Percentiles rank a stretch among this genome's conserved stretches.
Evolutionary conservation across 2,329 filamentous ascomycete species (phyloP).

Genomic region (Colletotrichum navitas): DNA sequence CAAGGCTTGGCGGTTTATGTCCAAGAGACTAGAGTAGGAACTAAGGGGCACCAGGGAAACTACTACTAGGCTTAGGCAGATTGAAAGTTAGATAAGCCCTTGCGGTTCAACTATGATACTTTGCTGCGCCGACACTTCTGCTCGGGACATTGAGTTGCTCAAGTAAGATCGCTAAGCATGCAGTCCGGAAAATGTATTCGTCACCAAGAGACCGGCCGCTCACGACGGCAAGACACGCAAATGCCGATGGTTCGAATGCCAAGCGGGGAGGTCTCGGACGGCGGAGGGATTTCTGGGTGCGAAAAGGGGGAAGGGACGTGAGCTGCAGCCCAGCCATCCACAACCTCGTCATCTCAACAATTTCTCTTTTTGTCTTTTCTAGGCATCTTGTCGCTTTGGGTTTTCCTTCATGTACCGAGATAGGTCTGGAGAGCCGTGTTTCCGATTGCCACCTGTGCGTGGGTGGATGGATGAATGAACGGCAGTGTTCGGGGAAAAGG

Average conservation of each 20-base stretch:
- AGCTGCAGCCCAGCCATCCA: slow-evolving; percentile 6
- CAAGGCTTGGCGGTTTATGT: neutral
- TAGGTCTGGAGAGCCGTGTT: neutral
- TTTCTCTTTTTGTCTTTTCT: neutral
- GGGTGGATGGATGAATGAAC: neutral
- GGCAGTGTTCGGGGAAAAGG: neutral
- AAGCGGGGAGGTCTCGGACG: slow-evolving; percentile 7
- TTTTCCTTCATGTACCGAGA: neutral
- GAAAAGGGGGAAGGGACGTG: neutral
- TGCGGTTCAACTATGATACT: neutral
- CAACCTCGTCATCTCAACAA: slow-evolving; percentile 15
- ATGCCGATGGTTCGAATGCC: slow-evolving; percentile 32
- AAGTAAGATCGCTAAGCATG: neutral
- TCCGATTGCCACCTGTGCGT: neutral
- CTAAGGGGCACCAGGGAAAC: neutral
- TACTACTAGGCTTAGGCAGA: neutral
- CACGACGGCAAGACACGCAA: slow-evolving; percentile 10
- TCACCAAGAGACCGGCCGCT: neutral
- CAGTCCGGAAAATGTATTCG: neutral
- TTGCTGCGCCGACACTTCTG: neutral
- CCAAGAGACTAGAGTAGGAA: neutral
- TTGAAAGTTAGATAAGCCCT: neutral
- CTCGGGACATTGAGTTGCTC: neutral
- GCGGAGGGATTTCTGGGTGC: neutral
- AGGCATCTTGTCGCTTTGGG: neutral